Evolutionary conservation across 495 filamentous ascomycete genomes (phyloP), one percentile per base, ranked within the genome.

Genomic region (Trichoderma virens): DNA sequence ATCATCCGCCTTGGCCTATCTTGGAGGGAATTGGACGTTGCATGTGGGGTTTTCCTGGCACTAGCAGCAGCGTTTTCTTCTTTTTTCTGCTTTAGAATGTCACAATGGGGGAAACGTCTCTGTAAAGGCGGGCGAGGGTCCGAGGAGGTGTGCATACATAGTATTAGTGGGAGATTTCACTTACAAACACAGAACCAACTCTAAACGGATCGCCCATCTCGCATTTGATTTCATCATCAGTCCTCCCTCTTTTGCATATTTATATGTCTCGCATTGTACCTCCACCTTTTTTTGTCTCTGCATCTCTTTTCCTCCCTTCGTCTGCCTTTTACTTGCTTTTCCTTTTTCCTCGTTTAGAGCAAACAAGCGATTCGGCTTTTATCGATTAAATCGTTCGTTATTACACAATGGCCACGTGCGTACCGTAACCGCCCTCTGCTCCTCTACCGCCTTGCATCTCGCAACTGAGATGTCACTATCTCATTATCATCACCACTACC

Each of bases 331-430:
- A 4, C n/a, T 47, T 20, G 18, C 11, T 43, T 18, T 18, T 43
- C 39, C n/a, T 23, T 5, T 23, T 23, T 6, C 20, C 23, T 8
- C 34, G 13, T 35, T 45, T 23, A 47, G 16, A 43, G 5, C n/a
- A 47, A 43, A 23, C n/a, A 47, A 47, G 20, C 43, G 38, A 8
- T 18, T 18, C 5, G 34, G 5, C 5, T 35, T 35, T 35, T 18
- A 43, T 16, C 39, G 2, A 47, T 20, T 23, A 20, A 47, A 20
- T 23, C 34, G 8, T 35, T 65, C 32, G 27, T 20, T 30, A 7
- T 16, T 35, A 45, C 61, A 68, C 59, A 67, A 74, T 74, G 72
- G 68, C 72, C 61, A 74, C 72, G 72, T 71, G 43, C 68, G 69
- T 67, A n/a, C n/a, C n/a, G n/a, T 51, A 38, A 34, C 35, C 65